Evolutionary conservation across 805 yeast species (phyloP).

Genomic region (Nakazawaea populi): DNA sequence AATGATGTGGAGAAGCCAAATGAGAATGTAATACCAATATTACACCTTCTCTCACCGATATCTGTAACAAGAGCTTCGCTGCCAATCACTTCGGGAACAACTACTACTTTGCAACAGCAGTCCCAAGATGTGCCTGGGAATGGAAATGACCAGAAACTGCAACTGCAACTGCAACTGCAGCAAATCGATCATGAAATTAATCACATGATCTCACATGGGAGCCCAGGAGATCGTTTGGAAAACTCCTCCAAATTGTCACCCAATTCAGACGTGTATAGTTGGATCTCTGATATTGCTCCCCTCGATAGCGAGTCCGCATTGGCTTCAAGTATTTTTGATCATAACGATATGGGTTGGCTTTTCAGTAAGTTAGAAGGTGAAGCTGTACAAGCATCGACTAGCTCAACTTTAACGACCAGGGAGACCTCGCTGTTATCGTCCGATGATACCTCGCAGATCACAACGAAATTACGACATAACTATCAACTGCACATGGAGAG

Average conservation of each 20-base stretch:
- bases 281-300: conserved; percentile 5
- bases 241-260: not conserved
- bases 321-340: conserved; percentile 13
- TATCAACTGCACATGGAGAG: not conserved
- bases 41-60: no score
- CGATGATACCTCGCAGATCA: not conserved
- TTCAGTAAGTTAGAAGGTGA: conserved; percentile 11
- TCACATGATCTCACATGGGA: not conserved
- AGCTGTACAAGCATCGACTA: not conserved
- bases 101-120: no score
- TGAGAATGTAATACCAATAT: no score
- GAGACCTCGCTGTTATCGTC: not conserved
- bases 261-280: conserved; percentile 4
- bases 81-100: no score
- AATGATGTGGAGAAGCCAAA: no score
- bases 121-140: no score
- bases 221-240: not conserved
- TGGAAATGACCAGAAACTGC: no score
- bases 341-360: conserved; percentile 20
- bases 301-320: conserved; percentile 5
- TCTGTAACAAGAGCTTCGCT: no score
- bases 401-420: not conserved
- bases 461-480: not conserved
- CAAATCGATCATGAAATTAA: not conserved
- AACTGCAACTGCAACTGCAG: no score